phyloP scores from a whole-genome alignment of 306 rosid genomes.

The Citrullus mucosospermus region DNA sequence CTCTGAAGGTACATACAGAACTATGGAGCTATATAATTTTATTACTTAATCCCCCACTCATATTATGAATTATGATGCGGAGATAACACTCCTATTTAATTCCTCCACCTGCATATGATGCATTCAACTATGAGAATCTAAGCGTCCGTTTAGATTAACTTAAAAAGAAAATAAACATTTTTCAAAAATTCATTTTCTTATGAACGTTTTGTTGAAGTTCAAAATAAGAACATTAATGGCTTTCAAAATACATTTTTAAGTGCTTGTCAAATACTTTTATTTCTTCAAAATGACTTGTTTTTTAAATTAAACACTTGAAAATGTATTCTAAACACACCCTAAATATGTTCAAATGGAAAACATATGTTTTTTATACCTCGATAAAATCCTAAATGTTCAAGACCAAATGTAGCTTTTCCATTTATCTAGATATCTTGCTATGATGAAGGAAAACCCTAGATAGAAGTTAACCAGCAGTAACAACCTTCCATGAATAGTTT shows the following conservation, averaged over 20 bases:
- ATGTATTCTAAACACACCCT: no score
- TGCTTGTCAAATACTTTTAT: no score
- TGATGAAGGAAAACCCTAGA: neutral
- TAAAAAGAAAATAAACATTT: no score
- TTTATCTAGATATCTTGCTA: neutral
- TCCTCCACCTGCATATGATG: neutral
- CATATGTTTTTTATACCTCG: neutral
- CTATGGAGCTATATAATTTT: neutral
- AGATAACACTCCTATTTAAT: neutral
- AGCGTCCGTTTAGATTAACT: no score
- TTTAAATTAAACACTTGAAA: no score
- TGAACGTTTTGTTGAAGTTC: no score
- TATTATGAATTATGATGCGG: neutral
- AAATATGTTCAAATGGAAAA: neutral
- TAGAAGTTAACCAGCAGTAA: neutral
- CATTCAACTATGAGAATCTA: neutral
- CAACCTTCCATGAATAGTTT: neutral
- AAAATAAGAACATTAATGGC: no score
- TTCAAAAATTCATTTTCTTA: no score
- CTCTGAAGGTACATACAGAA: constrained; percentile 55
- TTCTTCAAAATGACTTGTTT: no score
- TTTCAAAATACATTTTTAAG: no score
- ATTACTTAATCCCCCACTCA: neutral
- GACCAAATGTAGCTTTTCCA: neutral
- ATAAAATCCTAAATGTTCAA: neutral